A percentile compares a stretch with the other conserved stretches of the same genome.
These are phyloP conservation scores for Thalassiosira livingstoniorum DNA, from an alignment of 352 stramenopile genomes.

Conservation along the genomic window DNA sequence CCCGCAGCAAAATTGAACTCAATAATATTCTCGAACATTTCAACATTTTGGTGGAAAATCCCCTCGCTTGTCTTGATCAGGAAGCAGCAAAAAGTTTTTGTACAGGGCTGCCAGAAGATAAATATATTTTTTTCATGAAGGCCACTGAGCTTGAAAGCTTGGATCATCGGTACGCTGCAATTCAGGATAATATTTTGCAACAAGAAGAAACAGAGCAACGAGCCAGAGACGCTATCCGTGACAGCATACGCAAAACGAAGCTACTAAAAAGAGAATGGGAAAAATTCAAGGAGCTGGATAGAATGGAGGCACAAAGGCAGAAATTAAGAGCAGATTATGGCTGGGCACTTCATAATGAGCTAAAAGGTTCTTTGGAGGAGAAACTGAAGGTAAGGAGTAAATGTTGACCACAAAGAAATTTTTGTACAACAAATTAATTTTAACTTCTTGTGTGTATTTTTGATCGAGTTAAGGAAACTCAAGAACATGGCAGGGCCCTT, in stretches of 20 bases:
- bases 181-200: constrained; percentile 87
- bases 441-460: no score
- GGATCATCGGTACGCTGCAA: constrained; percentile 82
- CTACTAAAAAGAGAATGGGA: constrained; percentile 72
- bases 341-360: constrained; percentile 68
- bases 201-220: constrained; percentile 83
- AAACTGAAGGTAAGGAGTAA: constrained; percentile 63
- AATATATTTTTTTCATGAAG: constrained; percentile 98
- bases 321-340: constrained; percentile 52
- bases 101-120: constrained; percentile 92
- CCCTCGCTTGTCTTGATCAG: constrained; percentile 96
- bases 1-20: constrained; percentile 91
- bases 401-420: no score
- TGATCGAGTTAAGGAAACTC: no score
- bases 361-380: constrained; percentile 40
- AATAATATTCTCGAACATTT: constrained; percentile 94
- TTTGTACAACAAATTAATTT: no score
- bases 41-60: constrained; percentile 95
- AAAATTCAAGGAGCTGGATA: constrained; percentile 75
- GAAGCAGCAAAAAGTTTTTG: constrained; percentile 98
- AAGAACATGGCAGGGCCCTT: constrained; percentile 61
- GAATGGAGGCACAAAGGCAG: constrained; percentile 69
- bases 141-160: constrained; percentile 95
- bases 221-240: constrained; percentile 51
- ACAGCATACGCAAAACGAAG: constrained; percentile 52